phyloP scores from a whole-genome alignment of 768 basidiomycete species.

The Russula sp. region DNA sequence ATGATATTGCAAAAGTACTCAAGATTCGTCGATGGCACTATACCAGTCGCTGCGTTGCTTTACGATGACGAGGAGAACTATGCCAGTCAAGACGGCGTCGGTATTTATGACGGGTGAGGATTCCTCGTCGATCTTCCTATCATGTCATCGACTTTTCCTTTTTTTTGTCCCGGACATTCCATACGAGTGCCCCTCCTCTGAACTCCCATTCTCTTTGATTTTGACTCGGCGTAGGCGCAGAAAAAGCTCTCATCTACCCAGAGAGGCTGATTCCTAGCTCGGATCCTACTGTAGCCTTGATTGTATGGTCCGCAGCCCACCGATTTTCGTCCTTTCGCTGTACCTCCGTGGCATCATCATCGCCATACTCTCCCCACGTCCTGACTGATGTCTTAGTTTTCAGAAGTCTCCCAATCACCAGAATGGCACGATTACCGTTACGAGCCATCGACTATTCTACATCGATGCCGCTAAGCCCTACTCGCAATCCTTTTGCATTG shows the following conservation, averaged over 20 bases:
- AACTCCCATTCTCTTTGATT: neutral
- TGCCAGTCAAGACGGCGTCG: conserved; percentile 72
- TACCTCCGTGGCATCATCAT: conserved; percentile 35
- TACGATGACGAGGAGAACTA: conserved; percentile 79
- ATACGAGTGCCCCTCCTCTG: neutral
- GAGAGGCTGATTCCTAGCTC: neutral
- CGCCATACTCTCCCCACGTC: conserved; percentile 13
- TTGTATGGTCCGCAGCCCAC: neutral
- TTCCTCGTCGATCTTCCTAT: neutral
- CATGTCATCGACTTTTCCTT: neutral
- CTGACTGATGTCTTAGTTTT: conserved; percentile 48
- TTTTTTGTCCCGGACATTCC: neutral
- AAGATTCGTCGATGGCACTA: conserved; percentile 64
- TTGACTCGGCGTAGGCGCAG: conserved; percentile 34
- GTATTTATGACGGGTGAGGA: conserved; percentile 88
- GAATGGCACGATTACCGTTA: conserved; percentile 65
- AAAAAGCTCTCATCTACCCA: neutral
- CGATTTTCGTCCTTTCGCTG: conserved; percentile 25
- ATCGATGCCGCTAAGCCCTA: conserved; percentile 51
- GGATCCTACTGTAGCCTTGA: neutral
- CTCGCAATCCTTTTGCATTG: conserved; percentile 63
- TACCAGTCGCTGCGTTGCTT: conserved; percentile 71
- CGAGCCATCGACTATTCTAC: conserved; percentile 85
- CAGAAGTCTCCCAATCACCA: conserved; percentile 84
- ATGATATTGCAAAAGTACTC: conserved; percentile 51